Evolutionary conservation across 2,329 filamentous ascomycete genomes (phyloP).

Genomic region (Claviceps spartinae): DNA sequence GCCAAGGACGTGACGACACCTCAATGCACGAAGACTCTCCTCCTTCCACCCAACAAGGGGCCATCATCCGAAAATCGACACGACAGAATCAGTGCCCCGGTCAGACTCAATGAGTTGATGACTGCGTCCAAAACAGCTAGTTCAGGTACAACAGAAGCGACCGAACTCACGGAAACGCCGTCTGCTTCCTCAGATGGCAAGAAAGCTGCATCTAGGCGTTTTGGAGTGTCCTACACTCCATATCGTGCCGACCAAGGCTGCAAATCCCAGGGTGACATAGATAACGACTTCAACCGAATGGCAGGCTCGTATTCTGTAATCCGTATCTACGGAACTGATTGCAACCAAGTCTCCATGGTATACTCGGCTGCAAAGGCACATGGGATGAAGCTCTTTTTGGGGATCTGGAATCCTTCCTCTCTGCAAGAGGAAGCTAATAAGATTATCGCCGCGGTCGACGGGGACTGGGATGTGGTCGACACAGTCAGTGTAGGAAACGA

Average conservation of each 20-base stretch:
- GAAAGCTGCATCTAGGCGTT: constrained; percentile 11
- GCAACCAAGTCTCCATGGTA: constrained; percentile 54
- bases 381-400: constrained; percentile 59
- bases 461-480: constrained; percentile 55
- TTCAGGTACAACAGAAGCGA: not conserved
- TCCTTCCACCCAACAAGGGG: not conserved
- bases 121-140: not conserved
- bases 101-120: not conserved
- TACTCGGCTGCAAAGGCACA: constrained; percentile 49
- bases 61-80: not conserved
- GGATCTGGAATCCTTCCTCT: constrained; percentile 51
- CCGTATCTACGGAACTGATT: constrained; percentile 71
- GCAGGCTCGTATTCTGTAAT: constrained; percentile 44
- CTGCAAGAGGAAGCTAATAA: constrained; percentile 42
- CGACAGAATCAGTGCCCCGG: not conserved
- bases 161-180: not conserved
- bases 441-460: constrained; percentile 44
- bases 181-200: not conserved
- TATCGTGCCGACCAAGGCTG: constrained; percentile 43
- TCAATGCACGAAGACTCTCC: constrained; percentile 2
- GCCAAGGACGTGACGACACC: constrained; percentile 1
- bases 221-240: constrained; percentile 35
- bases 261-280: constrained; percentile 51
- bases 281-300: constrained; percentile 46
- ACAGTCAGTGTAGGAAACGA: constrained; percentile 74